Base-by-base conservation (phyloP, 768 basidiomycete genomes). In the Macrolepiota albuminosa region DNA sequence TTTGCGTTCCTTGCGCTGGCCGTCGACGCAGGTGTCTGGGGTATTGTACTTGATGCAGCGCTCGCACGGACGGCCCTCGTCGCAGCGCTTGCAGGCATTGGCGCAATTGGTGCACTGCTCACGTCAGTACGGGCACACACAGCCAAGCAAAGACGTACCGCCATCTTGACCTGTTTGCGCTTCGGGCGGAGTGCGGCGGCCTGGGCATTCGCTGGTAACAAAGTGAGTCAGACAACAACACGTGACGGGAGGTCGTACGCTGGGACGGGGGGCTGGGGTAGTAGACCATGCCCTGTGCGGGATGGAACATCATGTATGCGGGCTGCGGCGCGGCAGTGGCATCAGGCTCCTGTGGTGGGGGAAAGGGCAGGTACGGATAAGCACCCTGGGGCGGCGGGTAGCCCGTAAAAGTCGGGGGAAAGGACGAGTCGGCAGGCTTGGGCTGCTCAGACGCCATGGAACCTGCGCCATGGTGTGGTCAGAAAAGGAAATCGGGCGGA, bases 1-100 rank as follows among this genome's bases (percentile, higher is more conserved):
- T 76, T 93, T 93, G 62, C 95, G 82, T 73, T 96, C 94, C 75
- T 96, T 97, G 69, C 95, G 83, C 68, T 91, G 89, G 34, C 93
- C 94, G 71, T 97, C 95, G 57, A 89, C 76, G 72, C 95, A 97
- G 57, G 86, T 81, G 10, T 81, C 81, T 3, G 84, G 75, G 56
- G 93, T 83, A 64, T 90, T 91, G 71, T 95, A 95, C 74, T 94
- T 95, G 68, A 88, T 78, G 66, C 95, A 97, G 37, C 95, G 87
- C 61, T 89, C 86, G 70, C 95, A 97, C 29, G 95, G 95, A 47
- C 95, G 86, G 64, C 79, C 81, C 63, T 93, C 92, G 72, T 93
- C 89, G 70, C 91, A 93, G 64, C 92, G 90, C 73, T 93, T 93
- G 76, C 91, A 93, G 0, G 91, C 91, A 54, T 84, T 83, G 61